Base-by-base conservation (phyloP, 75 land plant genomes). In the Cunninghamia lanceolata region DNA sequence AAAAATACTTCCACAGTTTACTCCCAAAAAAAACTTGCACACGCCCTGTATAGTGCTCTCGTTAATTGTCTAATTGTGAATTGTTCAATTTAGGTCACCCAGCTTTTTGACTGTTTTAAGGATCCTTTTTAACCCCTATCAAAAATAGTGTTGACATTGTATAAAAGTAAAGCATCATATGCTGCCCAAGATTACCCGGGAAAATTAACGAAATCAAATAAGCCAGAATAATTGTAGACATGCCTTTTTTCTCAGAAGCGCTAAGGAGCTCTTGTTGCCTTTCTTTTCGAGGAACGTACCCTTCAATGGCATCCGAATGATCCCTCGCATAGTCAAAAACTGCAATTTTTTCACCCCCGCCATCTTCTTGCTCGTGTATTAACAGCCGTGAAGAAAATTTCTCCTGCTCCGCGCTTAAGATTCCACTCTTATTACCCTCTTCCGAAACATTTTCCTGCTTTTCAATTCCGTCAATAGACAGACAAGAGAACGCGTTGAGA, bases 291-390 rank as follows among this genome's bases (percentile, higher is more conserved):
- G 99, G 98, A 50, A 94, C 93, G 89, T 94, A 97, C 0, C 99
- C 99, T 85, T 97, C 99, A 85, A 97, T 92, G 21, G 99, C 96
- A 91, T 93, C 86, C 1, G 98, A 86, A 21, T 93, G 91, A 28
- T 97, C 97, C 9, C 53, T 82, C 39, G 39, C 35, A 70, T 30
- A 42, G 21, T 83, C 66, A 36, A 52, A 50, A 52, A 34, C 66
- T 17, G 2, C 66, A 83, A 88, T 71, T 92, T 92, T 91, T 45
- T 91, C 86, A 25, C 87, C 90, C 82, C 86, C 34, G 13, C 85
- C 25, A 42, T 90, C 88, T 38, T 89, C 91, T 43, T 87, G 93
- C 84, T 92, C 95, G 83, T 85, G 73, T 84, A 95, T 95, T 47
- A 34, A 83, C 89, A 94, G 50, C 6, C 84, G 32, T 1, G 91